Evolutionary conservation across 208 protist species (phyloP).

Genomic region (Leishmania tropica): DNA sequence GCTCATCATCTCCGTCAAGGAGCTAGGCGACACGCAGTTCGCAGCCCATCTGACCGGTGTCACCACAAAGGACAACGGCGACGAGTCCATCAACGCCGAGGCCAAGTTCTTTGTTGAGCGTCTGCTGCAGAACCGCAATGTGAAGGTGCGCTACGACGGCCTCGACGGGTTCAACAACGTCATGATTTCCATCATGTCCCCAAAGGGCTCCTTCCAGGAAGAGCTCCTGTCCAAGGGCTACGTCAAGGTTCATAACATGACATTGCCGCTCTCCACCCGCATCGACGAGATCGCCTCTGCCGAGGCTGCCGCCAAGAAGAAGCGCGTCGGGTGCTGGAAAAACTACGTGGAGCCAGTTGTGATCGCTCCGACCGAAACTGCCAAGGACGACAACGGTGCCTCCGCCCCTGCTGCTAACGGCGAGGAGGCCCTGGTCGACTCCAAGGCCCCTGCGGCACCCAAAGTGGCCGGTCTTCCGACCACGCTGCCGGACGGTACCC

Average conservation of each 20-base stretch:
- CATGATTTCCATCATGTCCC: conserved; percentile 78
- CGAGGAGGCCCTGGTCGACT: neutral
- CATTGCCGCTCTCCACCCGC: conserved; percentile 47
- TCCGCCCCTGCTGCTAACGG: conserved; percentile 5
- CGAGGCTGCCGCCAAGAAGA: conserved; percentile 56
- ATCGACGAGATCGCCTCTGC: conserved; percentile 56
- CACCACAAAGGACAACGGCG: conserved; percentile 62
- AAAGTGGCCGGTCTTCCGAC: conserved; percentile 47
- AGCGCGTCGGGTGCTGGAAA: conserved; percentile 72
- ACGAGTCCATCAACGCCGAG: conserved; percentile 37
- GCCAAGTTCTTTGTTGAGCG: conserved; percentile 80
- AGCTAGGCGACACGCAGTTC: conserved; percentile 66
- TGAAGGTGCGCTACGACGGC: conserved; percentile 80
- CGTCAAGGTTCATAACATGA: conserved; percentile 66
- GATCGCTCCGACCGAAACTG: neutral
- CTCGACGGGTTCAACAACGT: conserved; percentile 79
- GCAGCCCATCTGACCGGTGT: conserved; percentile 82
- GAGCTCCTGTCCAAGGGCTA: conserved; percentile 84
- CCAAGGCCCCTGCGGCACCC: conserved; percentile 5
- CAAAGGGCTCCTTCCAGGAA: conserved; percentile 84
- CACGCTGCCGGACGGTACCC: conserved; percentile 45
- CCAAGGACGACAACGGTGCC: conserved; percentile 10
- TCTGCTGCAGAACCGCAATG: conserved; percentile 82
- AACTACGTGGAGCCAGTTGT: conserved; percentile 45
- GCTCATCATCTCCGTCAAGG: conserved; percentile 54